A percentile compares a stretch with the other conserved stretches of the same genome.
These are phyloP conservation scores for Nemania abortiva DNA, from an alignment of 2,329 filamentous ascomycete genomes.

Conservation along the genomic window DNA sequence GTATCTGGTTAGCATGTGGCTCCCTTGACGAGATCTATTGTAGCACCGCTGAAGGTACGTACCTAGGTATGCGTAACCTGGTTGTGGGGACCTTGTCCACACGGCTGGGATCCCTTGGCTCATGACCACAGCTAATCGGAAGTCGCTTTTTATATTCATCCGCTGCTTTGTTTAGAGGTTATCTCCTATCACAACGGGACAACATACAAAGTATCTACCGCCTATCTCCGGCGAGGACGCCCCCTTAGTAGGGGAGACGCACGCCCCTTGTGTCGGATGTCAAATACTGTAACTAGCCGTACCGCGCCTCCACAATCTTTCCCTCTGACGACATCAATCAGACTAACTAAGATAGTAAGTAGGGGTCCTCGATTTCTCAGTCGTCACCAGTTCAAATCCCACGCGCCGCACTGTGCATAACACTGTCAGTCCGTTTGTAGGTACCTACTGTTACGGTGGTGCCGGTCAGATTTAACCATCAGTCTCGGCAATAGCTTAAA, in stretches of 20 bases:
- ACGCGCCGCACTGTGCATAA: slow-evolving; percentile 10
- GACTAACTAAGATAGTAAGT: slow-evolving; percentile 2
- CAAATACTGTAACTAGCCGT: neutral
- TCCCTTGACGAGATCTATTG: neutral
- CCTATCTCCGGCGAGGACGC: too few species aligned
- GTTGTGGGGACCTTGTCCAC: neutral
- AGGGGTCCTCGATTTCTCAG: slow-evolving; percentile 22
- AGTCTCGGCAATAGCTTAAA: too few species aligned
- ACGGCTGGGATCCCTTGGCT: neutral
- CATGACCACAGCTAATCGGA: slow-evolving; percentile 10
- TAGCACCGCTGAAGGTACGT: neutral
- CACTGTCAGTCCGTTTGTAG: slow-evolving; percentile 1
- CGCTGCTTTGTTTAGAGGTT: slow-evolving; percentile 21
- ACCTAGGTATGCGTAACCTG: neutral
- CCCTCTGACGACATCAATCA: slow-evolving; percentile 35
- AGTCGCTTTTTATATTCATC: slow-evolving; percentile 19
- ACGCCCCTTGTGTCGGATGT: neutral
- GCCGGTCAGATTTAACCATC: too few species aligned
- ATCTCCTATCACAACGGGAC: too few species aligned
- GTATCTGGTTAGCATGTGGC: neutral
- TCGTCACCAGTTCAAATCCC: neutral
- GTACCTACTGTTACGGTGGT: too few species aligned
- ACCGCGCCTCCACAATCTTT: neutral
- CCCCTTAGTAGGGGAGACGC: too few species aligned
- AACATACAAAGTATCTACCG: too few species aligned